Conservation (phyloP, 1,284 basidiomycete genomes). For the Boletellus deceptivus region DNA sequence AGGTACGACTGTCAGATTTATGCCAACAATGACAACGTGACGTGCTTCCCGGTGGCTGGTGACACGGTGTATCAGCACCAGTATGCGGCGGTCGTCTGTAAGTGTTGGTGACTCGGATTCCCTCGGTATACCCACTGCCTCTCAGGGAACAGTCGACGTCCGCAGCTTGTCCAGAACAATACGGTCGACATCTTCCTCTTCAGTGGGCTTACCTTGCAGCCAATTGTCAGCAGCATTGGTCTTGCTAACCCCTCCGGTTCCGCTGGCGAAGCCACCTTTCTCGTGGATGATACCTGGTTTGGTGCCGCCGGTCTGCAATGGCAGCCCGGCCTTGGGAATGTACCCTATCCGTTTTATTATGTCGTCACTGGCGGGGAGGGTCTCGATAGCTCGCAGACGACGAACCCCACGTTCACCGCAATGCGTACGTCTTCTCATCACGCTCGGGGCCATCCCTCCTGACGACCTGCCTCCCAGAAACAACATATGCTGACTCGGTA, state of each 20-base stretch:
- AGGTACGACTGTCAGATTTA: conserved; percentile 33
- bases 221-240: conserved; percentile 44
- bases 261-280: conserved; percentile 53
- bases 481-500: conserved; percentile 66
- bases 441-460: conserved; percentile 10
- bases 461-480: conserved; percentile 48
- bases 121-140: conserved; percentile 20
- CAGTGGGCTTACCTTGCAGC: conserved; percentile 56
- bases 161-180: conserved; percentile 43
- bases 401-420: conserved; percentile 70
- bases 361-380: conserved; percentile 55
- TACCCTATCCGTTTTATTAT: conserved; percentile 70
- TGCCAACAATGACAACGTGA: conserved; percentile 64
- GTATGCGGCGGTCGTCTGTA: conserved; percentile 74
- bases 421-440: conserved; percentile 57
- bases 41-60: conserved; percentile 63
- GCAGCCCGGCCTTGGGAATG: conserved; percentile 45
- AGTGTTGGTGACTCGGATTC: conserved; percentile 33
- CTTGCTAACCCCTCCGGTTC: conserved; percentile 48
- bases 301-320: conserved; percentile 51
- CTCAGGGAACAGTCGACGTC: conserved; percentile 52
- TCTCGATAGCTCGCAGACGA: conserved; percentile 53
- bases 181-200: conserved; percentile 69
- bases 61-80: conserved; percentile 62
- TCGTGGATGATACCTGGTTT: conserved; percentile 76